Evolutionary conservation across 352 stramenopile species (phyloP), one percentile per base, ranked within the genome.

Genomic region (Pythium apleroticum): DNA sequence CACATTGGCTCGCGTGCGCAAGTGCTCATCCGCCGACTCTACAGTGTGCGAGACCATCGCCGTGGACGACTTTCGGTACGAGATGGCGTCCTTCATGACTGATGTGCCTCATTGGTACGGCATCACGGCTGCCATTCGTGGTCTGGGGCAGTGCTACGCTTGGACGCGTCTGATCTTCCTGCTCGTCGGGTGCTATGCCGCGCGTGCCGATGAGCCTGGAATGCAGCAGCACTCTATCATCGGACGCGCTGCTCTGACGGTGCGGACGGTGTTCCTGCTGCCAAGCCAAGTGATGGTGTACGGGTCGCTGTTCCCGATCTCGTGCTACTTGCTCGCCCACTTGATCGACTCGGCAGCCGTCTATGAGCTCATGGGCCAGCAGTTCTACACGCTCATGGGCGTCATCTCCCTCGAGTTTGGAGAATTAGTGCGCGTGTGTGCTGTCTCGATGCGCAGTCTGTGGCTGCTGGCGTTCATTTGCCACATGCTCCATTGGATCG

Each of bases 41-140:
- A n/a, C 35, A 19, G 11, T 19, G 12, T 64, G 57, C 24, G n/a
- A 30, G 22, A 64, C 57, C 0, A 33, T 56, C 20, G 9, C 17
- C 6, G 57, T 64, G 9, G 59, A 65, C 35, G 75, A 84, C 27
- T 79, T 75, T 22, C 75, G 77, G 0, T 86, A 86, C 35, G 68
- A 80, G 58, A 62, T 55, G 1, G 67, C 53, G 0, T 25, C 69
- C 0, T 17, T 81, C 3, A 63, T 63, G 46, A 65, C 65, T 0
- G 60, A 75, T 57, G 57, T 70, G 33, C 28, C 64, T 1, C 48
- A 76, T 24, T 81, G 74, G 74, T 84, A 69, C 64, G 33, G 53
- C 6, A 39, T 77, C 2, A 63, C 76, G 1, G 60, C 70, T 20
- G 25, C 31, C 1, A 63, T 81, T 2, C 64, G 76, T 15, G 27